Evolutionary conservation across 345 rosid genomes (phyloP), one percentile per base, ranked within the genome.

Genomic region (sweet orange (Citrus sinensis)): DNA sequence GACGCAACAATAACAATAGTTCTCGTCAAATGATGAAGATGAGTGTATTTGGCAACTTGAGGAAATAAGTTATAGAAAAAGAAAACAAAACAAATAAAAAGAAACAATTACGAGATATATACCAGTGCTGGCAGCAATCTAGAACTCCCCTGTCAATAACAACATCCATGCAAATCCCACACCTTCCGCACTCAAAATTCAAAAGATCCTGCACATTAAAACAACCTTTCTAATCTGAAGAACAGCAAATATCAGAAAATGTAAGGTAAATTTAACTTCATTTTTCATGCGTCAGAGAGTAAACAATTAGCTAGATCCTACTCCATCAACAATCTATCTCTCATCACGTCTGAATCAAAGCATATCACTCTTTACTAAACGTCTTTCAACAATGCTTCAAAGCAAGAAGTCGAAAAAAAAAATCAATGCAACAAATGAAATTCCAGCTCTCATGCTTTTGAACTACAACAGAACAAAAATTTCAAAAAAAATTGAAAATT

Each of bases 91-190:
- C 22, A 63, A 64, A 55, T 27, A 63, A 29, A 13, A 64, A 68
- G 29, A 70, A 83, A 76, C 34, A 73, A 30, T 20, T 63, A 24
- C 34, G 42, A 42, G 46, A 78, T 67, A 70, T 13, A 67, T 87
- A 92, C 99, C 98, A 94, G 84, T 96, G 98, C 71, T 92, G 95
- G 77, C 99, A 96, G 81, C 98, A 96, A 87, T 96, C 99, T 76
- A 94, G 92, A 83, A 96, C 89, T 9, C 99, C 99, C 79, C 99
- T 85, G 83, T 96, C 99, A 66, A 94, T 73, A n/a, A 94, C 81
- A n/a, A 92, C 77, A 84, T 96, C 98, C 99, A 94, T 96, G 83
- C 99, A 96, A 78, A 96, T 92, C 84, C 99, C 99, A 85, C 99
- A 96, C 80, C 93, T 89, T 75, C 91, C 98, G 16, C 94, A 97